These are phyloP conservation scores for Hypocrella siamensis DNA, from an alignment of 2,329 filamentous ascomycete species.

Conservation along the genomic window DNA sequence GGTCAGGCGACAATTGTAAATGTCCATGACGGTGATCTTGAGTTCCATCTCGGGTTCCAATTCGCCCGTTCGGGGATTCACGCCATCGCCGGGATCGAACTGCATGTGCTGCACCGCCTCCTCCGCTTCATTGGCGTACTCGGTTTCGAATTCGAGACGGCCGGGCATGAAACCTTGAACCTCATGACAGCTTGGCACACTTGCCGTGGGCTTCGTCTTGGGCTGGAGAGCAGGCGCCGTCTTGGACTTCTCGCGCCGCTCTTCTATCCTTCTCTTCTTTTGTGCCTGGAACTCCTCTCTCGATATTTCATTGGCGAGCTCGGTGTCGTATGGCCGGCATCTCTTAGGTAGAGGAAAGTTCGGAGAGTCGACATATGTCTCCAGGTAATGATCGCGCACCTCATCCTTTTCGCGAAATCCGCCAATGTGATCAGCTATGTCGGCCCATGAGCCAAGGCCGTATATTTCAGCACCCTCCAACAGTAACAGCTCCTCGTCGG, in stretches of 20 bases:
- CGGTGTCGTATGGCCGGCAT: constrained; percentile 68
- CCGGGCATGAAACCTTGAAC: constrained; percentile 98
- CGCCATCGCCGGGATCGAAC: constrained; percentile 88
- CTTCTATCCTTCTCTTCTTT: constrained; percentile 88
- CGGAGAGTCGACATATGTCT: constrained; percentile 70
- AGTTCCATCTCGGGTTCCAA: constrained; percentile 92
- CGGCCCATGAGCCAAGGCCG: constrained; percentile 90
- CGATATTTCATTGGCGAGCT: constrained; percentile 63
- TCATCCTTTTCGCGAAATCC: constrained; percentile 91
- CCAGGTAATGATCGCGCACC: constrained; percentile 84
- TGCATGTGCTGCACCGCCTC: constrained; percentile 97
- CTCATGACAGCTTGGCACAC: constrained; percentile 90
- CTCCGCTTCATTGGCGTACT: constrained; percentile 95
- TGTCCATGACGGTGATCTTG: constrained; percentile 95
- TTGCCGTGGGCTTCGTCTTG: constrained; percentile 91
- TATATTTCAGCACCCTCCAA: constrained; percentile 94
- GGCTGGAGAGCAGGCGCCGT: constrained; percentile 69
- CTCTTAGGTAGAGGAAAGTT: constrained; percentile 76
- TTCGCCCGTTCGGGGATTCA: constrained; percentile 70
- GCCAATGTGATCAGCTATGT: constrained; percentile 95
- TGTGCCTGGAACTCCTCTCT: constrained; percentile 84
- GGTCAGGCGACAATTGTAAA: constrained; percentile 87
- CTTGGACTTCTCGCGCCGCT: constrained; percentile 75
- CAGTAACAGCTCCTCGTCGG: constrained; percentile 87
- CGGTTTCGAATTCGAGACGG: constrained; percentile 90